Evolutionary conservation across 1,284 basidiomycete species (phyloP), one percentile per base, ranked within the genome.

Genomic region (Puccinia coronata): DNA sequence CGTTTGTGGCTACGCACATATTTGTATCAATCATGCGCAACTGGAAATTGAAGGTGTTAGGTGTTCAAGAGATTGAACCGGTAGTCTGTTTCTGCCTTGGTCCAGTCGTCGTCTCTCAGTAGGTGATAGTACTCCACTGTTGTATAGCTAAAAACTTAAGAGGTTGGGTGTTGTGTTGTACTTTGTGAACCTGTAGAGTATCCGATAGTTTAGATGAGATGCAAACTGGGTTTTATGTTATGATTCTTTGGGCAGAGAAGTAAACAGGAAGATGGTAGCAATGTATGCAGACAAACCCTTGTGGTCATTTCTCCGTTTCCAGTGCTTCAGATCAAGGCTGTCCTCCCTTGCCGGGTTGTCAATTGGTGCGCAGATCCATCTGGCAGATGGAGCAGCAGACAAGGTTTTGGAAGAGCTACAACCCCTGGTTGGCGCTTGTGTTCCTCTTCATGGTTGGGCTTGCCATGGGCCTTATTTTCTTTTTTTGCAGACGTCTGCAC

Each of bases 11-110:
- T 80, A 23, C 75, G 34, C 80, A 78, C n/a, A 83, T 87, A 94
- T 14, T 93, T 91, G 86, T 97, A 99, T 41, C 97, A 90, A 86
- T 99, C 97, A 81, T 92, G 89, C 16, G 96, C 91, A 82, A 99
- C 89, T 85, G 94, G 92, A 89, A 96, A 99, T 70, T 97, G 90
- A 25, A 92, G 88, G 86, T 98, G 96, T 84, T 93, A 99, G 76
- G 92, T 90, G 69, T 90, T 88, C 25, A 93, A 91, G 20, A 98
- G 87, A 8, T 89, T 88, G 87, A 99, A 96, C 0, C 99, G 89
- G 85, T 98, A 95, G 85, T 95, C 92, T 0, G 97, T 98, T 87
- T 99, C 96, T 84, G 96, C 94, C 83, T 92, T 92, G 0, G 93
- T 91, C 97, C 97, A 99, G 82, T 92, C 91, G 23, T 88, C 88